Percentiles rank a stretch among this genome's conserved stretches.
These are phyloP conservation scores for Sechiopsis laciniata DNA, from an alignment of 306 rosid genomes.

Conservation along the genomic window DNA sequence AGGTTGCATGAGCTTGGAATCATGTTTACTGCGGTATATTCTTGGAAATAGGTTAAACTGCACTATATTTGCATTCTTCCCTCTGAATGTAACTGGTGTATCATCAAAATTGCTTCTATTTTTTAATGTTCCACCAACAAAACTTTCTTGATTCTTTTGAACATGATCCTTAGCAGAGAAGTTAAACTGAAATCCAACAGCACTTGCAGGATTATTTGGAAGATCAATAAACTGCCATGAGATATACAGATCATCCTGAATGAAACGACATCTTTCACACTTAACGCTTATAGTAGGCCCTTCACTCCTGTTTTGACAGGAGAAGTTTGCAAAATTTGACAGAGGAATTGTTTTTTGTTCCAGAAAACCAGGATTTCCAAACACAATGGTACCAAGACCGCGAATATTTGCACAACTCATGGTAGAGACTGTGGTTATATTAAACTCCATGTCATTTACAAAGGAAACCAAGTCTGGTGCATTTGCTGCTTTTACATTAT, in stretches of 20 bases:
- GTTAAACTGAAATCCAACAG: constrained; percentile 90
- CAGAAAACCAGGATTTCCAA: constrained; percentile 75
- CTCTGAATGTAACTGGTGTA: constrained; percentile 83
- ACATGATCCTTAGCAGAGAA: constrained; percentile 49
- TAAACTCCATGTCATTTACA: constrained; percentile 76
- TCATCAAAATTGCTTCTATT: constrained; percentile 62
- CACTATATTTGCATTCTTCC: constrained; percentile 56
- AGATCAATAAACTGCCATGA: constrained; percentile 88
- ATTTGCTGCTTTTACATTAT: constrained; percentile 75
- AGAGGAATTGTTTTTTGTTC: constrained; percentile 53
- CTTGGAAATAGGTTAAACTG: constrained; percentile 78
- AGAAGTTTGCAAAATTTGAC: constrained; percentile 54
- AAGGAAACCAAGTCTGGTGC: constrained; percentile 67
- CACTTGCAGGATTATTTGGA: constrained; percentile 71
- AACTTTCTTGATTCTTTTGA: constrained; percentile 50
- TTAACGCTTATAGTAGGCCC: constrained; percentile 65
- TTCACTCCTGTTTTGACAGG: constrained; percentile 71
- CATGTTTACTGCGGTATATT: constrained; percentile 56
- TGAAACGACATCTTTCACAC: constrained; percentile 54
- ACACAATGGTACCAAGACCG: constrained; percentile 49
- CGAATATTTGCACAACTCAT: constrained; percentile 92
- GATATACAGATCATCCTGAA: constrained; percentile 60
- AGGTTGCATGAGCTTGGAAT: constrained; percentile 83
- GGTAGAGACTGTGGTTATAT: constrained; percentile 70
- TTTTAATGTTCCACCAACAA: constrained; percentile 65